Conservation (phyloP, 1,284 basidiomycete genomes). For the Abortiporus biennis region DNA sequence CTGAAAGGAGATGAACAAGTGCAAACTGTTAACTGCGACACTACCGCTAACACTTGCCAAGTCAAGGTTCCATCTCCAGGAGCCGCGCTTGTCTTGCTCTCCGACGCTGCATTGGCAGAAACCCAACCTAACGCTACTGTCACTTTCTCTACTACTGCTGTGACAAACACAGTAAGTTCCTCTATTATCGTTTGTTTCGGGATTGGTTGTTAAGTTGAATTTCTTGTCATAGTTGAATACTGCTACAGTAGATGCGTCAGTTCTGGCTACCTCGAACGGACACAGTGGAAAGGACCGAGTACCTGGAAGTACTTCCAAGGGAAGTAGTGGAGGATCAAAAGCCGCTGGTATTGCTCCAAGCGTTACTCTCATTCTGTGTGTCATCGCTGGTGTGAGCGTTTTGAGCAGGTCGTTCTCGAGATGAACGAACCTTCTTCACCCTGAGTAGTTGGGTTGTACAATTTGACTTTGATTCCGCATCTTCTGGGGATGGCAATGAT, state of each 20-base stretch:
- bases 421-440: too few species aligned
- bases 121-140: conserved; percentile 26
- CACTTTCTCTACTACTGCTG: conserved; percentile 34
- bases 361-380: background rate
- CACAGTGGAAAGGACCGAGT: conserved; percentile 14
- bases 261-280: conserved; percentile 23
- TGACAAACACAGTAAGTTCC: conserved; percentile 13
- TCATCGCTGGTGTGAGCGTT: conserved; percentile 1
- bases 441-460: too few species aligned
- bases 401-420: background rate
- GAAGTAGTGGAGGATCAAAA: conserved; percentile 11
- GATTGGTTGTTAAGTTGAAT: background rate
- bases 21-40: conserved; percentile 36
- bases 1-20: conserved; percentile 35
- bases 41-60: conserved; percentile 33
- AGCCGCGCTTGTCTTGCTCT: conserved; percentile 50
- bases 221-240: conserved; percentile 25
- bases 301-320: conserved; percentile 19
- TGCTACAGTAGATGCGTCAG: conserved; percentile 16
- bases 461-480: too few species aligned
- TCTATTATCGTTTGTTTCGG: background rate
- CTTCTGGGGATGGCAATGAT: too few species aligned
- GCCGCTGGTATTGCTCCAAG: background rate
- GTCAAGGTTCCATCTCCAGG: conserved; percentile 47
- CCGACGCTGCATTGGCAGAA: conserved; percentile 27